Evolutionary conservation across 139 green algal species (phyloP).

Genomic region (Eudorina sp.): DNA sequence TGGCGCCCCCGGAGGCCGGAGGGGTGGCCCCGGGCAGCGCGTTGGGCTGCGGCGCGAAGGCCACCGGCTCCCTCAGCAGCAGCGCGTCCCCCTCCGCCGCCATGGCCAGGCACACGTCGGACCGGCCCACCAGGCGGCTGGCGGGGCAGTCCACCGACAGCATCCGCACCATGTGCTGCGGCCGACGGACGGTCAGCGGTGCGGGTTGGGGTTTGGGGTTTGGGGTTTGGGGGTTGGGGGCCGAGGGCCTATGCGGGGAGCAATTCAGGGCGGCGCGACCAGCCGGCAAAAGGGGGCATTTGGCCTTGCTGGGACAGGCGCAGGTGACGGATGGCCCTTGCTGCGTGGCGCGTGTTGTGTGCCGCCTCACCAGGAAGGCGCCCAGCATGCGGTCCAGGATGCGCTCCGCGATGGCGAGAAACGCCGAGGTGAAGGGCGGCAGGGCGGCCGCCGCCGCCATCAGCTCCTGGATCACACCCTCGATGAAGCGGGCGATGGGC

Average conservation of each 20-base stretch:
- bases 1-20: not conserved
- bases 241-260: too few relatives aligned
- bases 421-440: slow-evolving; percentile 32
- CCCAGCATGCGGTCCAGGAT: slow-evolving; percentile 47
- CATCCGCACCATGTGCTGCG: slow-evolving; percentile 37
- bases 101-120: slow-evolving; percentile 66
- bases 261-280: too few relatives aligned
- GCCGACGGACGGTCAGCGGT: too few relatives aligned
- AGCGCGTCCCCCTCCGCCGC: slow-evolving; percentile 71
- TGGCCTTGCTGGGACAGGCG: too few relatives aligned
- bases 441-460: not conserved
- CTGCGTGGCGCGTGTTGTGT: not conserved
- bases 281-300: too few relatives aligned
- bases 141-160: not conserved
- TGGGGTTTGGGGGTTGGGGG: too few relatives aligned
- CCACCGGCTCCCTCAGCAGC: slow-evolving; percentile 57
- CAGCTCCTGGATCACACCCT: slow-evolving; percentile 32
- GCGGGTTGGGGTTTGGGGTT: too few relatives aligned
- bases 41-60: slow-evolving; percentile 39
- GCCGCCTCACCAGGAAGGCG: slow-evolving; percentile 20
- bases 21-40: slow-evolving; percentile 14
- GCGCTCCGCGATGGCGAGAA: slow-evolving; percentile 38
- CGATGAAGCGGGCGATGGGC: slow-evolving; percentile 28
- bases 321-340: too few relatives aligned
- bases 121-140: slow-evolving; percentile 34